These are phyloP conservation scores for Fusarium palustre DNA, from an alignment of 2,329 filamentous ascomycete genomes.

Conservation along the genomic window DNA sequence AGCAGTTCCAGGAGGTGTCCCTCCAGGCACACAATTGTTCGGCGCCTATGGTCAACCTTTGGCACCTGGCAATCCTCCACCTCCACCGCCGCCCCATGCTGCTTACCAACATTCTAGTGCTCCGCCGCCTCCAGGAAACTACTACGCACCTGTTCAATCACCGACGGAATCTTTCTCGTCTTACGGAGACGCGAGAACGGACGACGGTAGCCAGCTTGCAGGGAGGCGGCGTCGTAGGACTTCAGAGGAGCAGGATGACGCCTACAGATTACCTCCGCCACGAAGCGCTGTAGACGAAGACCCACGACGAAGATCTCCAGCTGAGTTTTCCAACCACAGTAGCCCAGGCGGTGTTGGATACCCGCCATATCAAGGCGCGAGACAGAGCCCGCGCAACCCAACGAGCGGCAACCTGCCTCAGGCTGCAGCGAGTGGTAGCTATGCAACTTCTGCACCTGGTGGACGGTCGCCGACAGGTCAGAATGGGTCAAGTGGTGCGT, in stretches of 20 bases:
- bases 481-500: slow-evolving; percentile 53
- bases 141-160: slow-evolving; percentile 57
- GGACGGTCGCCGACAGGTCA: slow-evolving; percentile 54
- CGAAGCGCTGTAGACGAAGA: slow-evolving; percentile 60
- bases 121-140: slow-evolving; percentile 55
- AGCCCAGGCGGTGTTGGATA: slow-evolving; percentile 60
- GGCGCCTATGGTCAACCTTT: slow-evolving; percentile 70
- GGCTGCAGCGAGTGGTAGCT: slow-evolving; percentile 45
- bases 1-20: slow-evolving; percentile 67
- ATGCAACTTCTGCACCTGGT: slow-evolving; percentile 46
- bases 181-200: slow-evolving; percentile 52
- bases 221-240: slow-evolving; percentile 54
- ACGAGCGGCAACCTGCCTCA: slow-evolving; percentile 49
- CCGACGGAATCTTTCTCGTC: slow-evolving; percentile 59
- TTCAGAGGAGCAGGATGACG: slow-evolving; percentile 55
- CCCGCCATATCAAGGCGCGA: slow-evolving; percentile 52
- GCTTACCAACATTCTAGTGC: slow-evolving; percentile 42
- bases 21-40: slow-evolving; percentile 67
- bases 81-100: slow-evolving; percentile 42
- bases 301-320: slow-evolving; percentile 63
- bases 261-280: slow-evolving; percentile 60
- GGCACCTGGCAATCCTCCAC: slow-evolving; percentile 50
- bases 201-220: slow-evolving; percentile 49
- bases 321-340: slow-evolving; percentile 60
- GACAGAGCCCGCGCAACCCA: slow-evolving; percentile 56